These are phyloP conservation scores for Blattamonas nauphoetae DNA, from an alignment of 78 protist genomes.

Conservation along the genomic window DNA sequence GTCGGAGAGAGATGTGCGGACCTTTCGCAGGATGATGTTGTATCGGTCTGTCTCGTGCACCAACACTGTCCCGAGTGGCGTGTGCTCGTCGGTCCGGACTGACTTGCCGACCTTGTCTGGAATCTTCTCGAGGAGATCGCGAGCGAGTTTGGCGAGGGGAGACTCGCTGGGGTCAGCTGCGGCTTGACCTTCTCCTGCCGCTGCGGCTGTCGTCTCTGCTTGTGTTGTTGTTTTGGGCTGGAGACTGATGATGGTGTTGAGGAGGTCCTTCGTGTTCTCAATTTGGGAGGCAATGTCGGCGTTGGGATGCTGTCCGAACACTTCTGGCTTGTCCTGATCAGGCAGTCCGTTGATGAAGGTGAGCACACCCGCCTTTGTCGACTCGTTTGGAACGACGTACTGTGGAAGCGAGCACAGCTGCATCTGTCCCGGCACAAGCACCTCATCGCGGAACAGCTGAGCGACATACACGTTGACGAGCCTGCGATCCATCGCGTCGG, in stretches of 20 bases:
- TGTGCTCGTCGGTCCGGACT: slow-evolving; percentile 17
- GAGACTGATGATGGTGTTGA: slow-evolving; percentile 50
- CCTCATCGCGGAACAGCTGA: slow-evolving; percentile 30
- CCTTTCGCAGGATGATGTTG: slow-evolving; percentile 37
- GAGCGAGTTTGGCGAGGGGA: slow-evolving; percentile 3
- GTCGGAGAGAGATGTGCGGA: slow-evolving; percentile 32
- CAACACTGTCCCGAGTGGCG: slow-evolving; percentile 52
- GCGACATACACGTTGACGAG: slow-evolving; percentile 54
- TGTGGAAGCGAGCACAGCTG: slow-evolving; percentile 31
- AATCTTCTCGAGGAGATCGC: slow-evolving; percentile 25
- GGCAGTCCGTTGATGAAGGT: slow-evolving; percentile 56
- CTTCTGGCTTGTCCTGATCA: slow-evolving; percentile 57
- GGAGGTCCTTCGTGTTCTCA: slow-evolving; percentile 32
- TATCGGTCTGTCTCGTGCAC: slow-evolving; percentile 67
- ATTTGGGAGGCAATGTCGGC: slow-evolving; percentile 71
- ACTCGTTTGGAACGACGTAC: slow-evolving; percentile 61
- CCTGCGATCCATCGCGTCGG: slow-evolving; percentile 72
- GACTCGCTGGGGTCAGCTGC: background rate
- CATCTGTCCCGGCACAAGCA: slow-evolving; percentile 17
- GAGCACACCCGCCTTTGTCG: slow-evolving; percentile 29
- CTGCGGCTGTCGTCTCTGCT: background rate
- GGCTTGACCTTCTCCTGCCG: background rate
- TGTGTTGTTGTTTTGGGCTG: slow-evolving; percentile 40
- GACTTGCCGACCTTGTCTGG: slow-evolving; percentile 24
- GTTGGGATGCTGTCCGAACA: slow-evolving; percentile 80